A percentile compares a stretch with the other conserved stretches of the same genome.
These are phyloP conservation scores for Ceratobasidium sp. DNA, from an alignment of 1,284 basidiomycete genomes.

Conservation along the genomic window DNA sequence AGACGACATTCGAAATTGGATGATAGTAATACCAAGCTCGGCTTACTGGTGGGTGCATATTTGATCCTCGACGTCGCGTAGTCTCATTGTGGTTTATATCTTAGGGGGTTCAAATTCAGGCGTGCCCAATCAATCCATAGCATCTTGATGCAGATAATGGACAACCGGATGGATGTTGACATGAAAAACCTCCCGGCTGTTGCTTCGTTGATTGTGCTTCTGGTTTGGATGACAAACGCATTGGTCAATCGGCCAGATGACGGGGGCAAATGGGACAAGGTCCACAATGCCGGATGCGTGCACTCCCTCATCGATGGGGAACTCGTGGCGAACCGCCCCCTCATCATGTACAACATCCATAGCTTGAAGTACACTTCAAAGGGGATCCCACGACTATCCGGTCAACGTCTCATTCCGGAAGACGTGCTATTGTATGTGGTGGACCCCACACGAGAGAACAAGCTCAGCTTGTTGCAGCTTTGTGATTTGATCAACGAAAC, in stretches of 20 bases:
- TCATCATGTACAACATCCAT: background rate
- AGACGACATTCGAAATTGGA: no score
- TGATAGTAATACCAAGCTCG: no score
- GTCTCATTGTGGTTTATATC: no score
- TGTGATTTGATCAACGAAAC: no score
- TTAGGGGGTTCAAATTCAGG: no score
- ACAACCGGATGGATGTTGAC: background rate
- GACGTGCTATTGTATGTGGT: no score
- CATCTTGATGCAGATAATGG: background rate
- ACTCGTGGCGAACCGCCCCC: background rate
- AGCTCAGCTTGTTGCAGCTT: no score
- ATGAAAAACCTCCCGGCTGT: background rate
- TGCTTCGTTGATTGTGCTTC: background rate
- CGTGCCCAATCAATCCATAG: slow-evolving; percentile 3
- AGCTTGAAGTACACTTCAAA: background rate
- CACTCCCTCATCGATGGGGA: background rate
- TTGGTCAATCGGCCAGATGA: slow-evolving; percentile 14
- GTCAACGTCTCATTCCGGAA: no score
- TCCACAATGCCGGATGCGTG: slow-evolving; percentile 3
- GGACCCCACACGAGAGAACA: no score
- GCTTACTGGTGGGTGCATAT: no score
- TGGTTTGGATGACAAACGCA: slow-evolving; percentile 10
- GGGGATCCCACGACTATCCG: no score
- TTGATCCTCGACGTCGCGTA: no score
- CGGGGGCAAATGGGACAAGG: slow-evolving; percentile 5